Conservation (phyloP, 352 stramenopile genomes). For the Globisporangium sylvaticum region DNA sequence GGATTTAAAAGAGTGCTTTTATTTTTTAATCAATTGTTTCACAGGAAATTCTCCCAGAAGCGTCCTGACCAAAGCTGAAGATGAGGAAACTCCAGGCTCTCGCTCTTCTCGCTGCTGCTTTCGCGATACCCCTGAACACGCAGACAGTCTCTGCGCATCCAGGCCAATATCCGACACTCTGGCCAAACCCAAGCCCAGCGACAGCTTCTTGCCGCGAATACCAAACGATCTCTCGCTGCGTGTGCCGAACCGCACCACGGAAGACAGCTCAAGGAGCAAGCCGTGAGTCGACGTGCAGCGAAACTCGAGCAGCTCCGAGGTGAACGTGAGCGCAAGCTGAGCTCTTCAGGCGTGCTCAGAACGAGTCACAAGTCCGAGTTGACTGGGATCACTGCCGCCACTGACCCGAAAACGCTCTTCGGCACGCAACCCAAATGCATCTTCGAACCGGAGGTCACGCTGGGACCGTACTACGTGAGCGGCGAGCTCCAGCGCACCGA, state of each 20-base stretch:
- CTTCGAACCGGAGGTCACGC: constrained; percentile 12
- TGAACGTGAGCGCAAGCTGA: no score
- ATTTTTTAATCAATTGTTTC: no score
- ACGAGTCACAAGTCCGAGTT: constrained; percentile 12
- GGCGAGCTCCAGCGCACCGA: constrained; percentile 13
- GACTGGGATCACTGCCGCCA: neutral
- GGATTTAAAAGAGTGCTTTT: no score
- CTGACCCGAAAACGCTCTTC: constrained; percentile 8
- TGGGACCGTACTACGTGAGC: constrained; percentile 16
- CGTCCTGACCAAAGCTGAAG: no score
- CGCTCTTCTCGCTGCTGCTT: no score
- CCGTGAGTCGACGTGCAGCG: neutral
- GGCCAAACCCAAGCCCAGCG: neutral
- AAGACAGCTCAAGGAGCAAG: constrained; percentile 7
- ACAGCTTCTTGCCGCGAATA: constrained; percentile 7
- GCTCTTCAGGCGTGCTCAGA: neutral
- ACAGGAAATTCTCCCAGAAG: no score
- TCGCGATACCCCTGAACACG: no score
- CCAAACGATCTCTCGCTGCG: constrained; percentile 5
- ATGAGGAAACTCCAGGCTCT: no score
- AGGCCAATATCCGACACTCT: no score
- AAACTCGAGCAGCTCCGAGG: constrained; percentile 2
- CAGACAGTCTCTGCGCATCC: no score
- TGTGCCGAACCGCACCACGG: constrained; percentile 2
- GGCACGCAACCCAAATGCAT: constrained; percentile 9